Evolutionary conservation across 179 eudicot genomes (phyloP).

Genomic region (Silene noctiflora): DNA sequence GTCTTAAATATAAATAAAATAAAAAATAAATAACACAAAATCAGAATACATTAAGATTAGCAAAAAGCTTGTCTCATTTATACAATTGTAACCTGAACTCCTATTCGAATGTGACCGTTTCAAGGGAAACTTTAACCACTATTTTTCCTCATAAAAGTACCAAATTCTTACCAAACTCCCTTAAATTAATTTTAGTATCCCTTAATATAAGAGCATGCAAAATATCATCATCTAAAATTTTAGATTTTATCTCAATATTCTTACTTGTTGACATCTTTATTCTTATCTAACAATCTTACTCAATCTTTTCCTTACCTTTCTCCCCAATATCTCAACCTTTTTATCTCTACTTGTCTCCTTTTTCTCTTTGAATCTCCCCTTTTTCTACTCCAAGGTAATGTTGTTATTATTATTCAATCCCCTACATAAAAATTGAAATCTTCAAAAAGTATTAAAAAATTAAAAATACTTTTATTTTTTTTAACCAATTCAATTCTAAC

Average conservation of each 20-base stretch:
- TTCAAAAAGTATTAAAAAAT: neutral
- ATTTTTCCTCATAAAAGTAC: slow-evolving; percentile 14
- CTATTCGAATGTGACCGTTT: no score
- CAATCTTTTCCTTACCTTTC: slow-evolving; percentile 25
- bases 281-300: slow-evolving; percentile 39
- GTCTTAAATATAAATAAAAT: no score
- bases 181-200: slow-evolving; percentile 4
- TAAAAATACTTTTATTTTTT: neutral
- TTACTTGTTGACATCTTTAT: slow-evolving; percentile 27
- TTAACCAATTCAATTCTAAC: no score
- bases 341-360: slow-evolving; percentile 15
- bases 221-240: slow-evolving; percentile 2
- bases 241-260: neutral
- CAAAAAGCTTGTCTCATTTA: no score
- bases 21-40: no score
- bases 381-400: slow-evolving; percentile 14
- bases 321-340: slow-evolving; percentile 18
- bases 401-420: no score
- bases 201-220: slow-evolving; percentile 11
- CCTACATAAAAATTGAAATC: neutral
- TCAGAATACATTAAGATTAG: no score
- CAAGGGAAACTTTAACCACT: no score
- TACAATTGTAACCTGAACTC: no score
- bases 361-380: slow-evolving; percentile 7
- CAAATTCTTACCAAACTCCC: slow-evolving; percentile 28